A percentile compares a stretch with the other conserved stretches of the same genome.
phyloP scores from a whole-genome alignment of 768 basidiomycete species.

The Serendipita sp. region DNA sequence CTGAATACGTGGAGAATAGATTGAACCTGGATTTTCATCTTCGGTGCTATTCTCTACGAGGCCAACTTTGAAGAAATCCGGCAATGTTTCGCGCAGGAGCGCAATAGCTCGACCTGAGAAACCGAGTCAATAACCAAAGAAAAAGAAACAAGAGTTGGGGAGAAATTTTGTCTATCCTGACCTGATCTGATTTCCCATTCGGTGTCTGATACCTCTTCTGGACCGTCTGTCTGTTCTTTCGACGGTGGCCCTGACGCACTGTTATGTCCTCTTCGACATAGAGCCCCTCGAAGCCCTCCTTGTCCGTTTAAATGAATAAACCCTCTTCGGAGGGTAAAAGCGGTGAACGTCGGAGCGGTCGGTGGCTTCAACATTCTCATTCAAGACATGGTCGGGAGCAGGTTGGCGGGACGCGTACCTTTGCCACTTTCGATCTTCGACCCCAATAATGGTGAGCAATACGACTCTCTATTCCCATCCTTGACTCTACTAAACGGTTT shows the following conservation, averaged over 20 bases:
- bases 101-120: constrained; percentile 53
- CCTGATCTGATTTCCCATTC: constrained; percentile 73
- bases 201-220: constrained; percentile 37
- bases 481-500: neutral
- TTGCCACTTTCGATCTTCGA: neutral
- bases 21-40: constrained; percentile 13
- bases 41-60: constrained; percentile 29
- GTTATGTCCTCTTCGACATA: neutral
- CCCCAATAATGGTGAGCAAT: neutral
- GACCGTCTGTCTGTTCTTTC: constrained; percentile 7
- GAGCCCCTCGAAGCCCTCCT: no score
- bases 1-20: constrained; percentile 47
- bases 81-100: constrained; percentile 51
- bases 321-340: no score
- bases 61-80: constrained; percentile 53
- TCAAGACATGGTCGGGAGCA: neutral
- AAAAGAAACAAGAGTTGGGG: neutral
- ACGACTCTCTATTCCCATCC: neutral
- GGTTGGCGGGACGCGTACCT: neutral
- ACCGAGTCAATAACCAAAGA: neutral
- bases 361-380: neutral
- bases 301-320: no score
- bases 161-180: constrained; percentile 23
- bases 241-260: neutral
- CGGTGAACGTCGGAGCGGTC: no score